Evolutionary conservation across 305 asterid species (phyloP).

Genomic region (Solanum hybrid): DNA sequence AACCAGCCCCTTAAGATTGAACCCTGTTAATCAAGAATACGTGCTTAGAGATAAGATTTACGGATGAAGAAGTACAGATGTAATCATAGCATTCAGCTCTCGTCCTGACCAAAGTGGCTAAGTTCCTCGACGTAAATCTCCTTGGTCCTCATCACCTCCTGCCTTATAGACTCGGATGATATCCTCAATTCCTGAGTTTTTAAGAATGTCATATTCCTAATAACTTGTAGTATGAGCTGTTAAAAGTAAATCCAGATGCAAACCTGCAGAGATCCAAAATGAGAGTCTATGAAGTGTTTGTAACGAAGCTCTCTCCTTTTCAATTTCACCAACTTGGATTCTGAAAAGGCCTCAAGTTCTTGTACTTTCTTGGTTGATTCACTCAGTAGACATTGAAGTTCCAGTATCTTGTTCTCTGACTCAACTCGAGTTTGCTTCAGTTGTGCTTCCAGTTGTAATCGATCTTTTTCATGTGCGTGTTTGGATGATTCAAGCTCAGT

Average conservation of each 20-base stretch:
- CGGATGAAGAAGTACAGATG: slow-evolving; percentile 4
- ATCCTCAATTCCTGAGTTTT: slow-evolving; percentile 50
- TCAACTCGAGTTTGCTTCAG: slow-evolving; percentile 43
- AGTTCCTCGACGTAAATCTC: slow-evolving; percentile 52
- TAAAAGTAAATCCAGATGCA: slow-evolving; percentile 11
- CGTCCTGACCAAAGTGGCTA: slow-evolving; percentile 45
- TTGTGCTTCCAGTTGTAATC: slow-evolving; percentile 41
- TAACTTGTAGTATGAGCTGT: background rate
- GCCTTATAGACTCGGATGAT: slow-evolving; percentile 59
- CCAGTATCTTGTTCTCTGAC: slow-evolving; percentile 51
- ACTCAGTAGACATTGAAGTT: slow-evolving; percentile 47
- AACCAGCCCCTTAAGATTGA: slow-evolving; percentile 54
- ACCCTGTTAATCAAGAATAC: slow-evolving; percentile 32
- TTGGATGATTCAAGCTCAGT: slow-evolving; percentile 44
- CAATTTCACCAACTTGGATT: slow-evolving; percentile 61
- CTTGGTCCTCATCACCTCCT: slow-evolving; percentile 55
- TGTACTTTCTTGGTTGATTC: slow-evolving; percentile 56
- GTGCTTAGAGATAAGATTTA: background rate
- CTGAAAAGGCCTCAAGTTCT: slow-evolving; percentile 72
- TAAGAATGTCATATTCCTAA: background rate
- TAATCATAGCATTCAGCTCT: background rate
- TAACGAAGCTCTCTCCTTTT: slow-evolving; percentile 66
- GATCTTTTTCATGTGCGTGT: slow-evolving; percentile 40
- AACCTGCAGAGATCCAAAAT: slow-evolving; percentile 66
- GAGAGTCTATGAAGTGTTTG: slow-evolving; percentile 61